These are phyloP conservation scores for Suhomyces atakaporum DNA, from an alignment of 1,139 yeast genomes.

Conservation along the genomic window DNA sequence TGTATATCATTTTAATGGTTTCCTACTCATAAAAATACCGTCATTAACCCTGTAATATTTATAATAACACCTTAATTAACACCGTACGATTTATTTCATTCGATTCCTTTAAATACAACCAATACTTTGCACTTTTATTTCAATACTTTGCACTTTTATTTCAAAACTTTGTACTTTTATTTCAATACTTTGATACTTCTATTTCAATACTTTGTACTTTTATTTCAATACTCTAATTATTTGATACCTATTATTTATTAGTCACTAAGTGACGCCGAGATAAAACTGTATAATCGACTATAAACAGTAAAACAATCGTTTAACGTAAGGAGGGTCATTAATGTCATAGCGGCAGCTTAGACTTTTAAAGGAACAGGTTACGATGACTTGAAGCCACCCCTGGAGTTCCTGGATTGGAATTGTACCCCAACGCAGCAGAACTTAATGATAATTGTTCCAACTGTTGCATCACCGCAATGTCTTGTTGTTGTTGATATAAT, in stretches of 20 bases:
- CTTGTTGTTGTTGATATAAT: slow-evolving; percentile 26
- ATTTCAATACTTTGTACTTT: too few species aligned
- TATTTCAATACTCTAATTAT: too few species aligned
- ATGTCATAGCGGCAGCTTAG: background rate
- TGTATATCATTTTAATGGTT: too few species aligned
- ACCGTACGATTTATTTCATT: too few species aligned
- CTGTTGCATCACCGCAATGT: slow-evolving; percentile 46
- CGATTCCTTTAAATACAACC: too few species aligned
- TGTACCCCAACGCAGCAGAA: slow-evolving; percentile 53
- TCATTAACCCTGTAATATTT: too few species aligned
- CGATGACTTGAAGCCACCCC: slow-evolving; percentile 22
- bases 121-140: too few species aligned
- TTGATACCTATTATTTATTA: slow-evolving; percentile 8
- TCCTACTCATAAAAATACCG: too few species aligned
- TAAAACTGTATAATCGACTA: slow-evolving; percentile 3
- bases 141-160: too few species aligned
- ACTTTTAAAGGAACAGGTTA: slow-evolving; percentile 22
- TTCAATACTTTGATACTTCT: too few species aligned
- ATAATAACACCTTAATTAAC: too few species aligned
- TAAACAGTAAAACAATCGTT: slow-evolving; percentile 1
- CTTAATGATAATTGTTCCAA: slow-evolving; percentile 51
- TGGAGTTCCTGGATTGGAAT: slow-evolving; percentile 49
- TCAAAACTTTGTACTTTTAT: too few species aligned
- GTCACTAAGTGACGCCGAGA: slow-evolving; percentile 8
- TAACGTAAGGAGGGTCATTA: slow-evolving; percentile 1